Evolutionary conservation across 768 basidiomycete genomes (phyloP).

Genomic region (Gautieria morchelliformis): DNA sequence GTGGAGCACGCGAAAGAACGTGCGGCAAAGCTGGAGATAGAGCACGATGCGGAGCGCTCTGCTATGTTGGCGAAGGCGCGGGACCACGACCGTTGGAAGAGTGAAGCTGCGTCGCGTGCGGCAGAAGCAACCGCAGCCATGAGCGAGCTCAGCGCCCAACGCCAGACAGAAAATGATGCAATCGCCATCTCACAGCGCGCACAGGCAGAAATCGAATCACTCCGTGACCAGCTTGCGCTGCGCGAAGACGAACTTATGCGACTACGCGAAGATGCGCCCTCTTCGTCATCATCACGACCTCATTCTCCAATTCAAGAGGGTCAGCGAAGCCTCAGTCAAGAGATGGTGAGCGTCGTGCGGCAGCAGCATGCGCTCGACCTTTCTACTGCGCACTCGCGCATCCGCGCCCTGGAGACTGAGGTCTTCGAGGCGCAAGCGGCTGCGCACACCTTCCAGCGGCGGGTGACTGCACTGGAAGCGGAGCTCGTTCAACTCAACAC

Average conservation of each 20-base stretch:
- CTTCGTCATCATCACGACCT: conserved; percentile 25
- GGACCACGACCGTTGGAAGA: conserved; percentile 47
- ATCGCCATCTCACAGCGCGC: conserved; percentile 52
- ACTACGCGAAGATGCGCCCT: conserved; percentile 30
- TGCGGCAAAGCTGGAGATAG: conserved; percentile 28
- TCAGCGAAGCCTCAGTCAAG: conserved; percentile 49
- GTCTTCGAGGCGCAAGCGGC: conserved; percentile 62
- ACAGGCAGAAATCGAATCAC: conserved; percentile 60
- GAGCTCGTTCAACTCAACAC: conserved; percentile 44
- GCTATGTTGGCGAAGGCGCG: conserved; percentile 37
- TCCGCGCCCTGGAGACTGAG: conserved; percentile 76
- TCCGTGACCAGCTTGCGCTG: conserved; percentile 48
- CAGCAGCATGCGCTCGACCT: conserved; percentile 77
- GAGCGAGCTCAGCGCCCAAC: conserved; percentile 41
- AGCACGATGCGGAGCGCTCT: conserved; percentile 35
- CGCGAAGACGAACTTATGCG: conserved; percentile 62
- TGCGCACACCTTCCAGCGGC: conserved; percentile 59
- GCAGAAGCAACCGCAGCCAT: conserved; percentile 46
- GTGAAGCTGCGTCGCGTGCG: conserved; percentile 29
- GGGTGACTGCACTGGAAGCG: conserved; percentile 54
- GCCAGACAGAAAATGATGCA: conserved; percentile 46
- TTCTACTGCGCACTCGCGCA: conserved; percentile 69
- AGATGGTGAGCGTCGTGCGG: conserved; percentile 58
- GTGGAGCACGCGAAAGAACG: too few species aligned
- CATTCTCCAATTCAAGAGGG: conserved; percentile 15